Base-by-base conservation (phyloP, 371 early-diverging fungal species). In the Rhizopus microsporus region DNA sequence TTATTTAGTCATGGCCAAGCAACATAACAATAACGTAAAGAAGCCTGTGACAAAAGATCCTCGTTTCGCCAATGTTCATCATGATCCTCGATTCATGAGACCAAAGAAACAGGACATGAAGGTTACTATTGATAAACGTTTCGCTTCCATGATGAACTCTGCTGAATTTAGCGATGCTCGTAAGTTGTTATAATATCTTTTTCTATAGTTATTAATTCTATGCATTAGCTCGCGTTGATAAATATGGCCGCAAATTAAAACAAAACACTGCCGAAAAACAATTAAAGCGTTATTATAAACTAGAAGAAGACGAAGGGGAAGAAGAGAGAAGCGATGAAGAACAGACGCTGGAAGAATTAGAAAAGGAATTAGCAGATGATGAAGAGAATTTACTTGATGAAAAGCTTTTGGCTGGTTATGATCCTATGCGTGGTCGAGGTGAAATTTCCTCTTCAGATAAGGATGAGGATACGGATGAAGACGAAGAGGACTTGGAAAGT, bases 81-180 rank as follows among this genome's bases (percentile, higher is more conserved):
- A 84, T 44, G 96, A 97, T 76, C 95, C 96, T 54, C 88, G 96
- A 9, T 98, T 98, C 71, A 59, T 75, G 57, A 74, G 88, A 60
- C 88, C 94, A 29, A 87, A 87, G 62, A 91, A 89, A 77, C 83
- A 84, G 65, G 87, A 88, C 50, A 70, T 77, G 58, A 96, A 96
- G 72, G 86, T 98, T 52, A 82, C 83, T n/a, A 83, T 98, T 37
- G 98, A 98, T 80, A 76, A 84, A 51, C 91, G 97, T 52, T 97
- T 97, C 74, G 72, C 84, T 40, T 66, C 80, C 51, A 90, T 95
- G 89, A 80, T 94, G 68, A 80, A 83, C 31, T 82, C 84, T 59
- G 84, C 87, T 33, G 93, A 92, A 51, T 92, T 92, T 67, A 84
- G 74, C 16, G 81, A 77, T 67, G 82, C 78, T 52, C 88, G 79